Conservation (phyloP, 352 stramenopile genomes). For the Phytophthora europaea region DNA sequence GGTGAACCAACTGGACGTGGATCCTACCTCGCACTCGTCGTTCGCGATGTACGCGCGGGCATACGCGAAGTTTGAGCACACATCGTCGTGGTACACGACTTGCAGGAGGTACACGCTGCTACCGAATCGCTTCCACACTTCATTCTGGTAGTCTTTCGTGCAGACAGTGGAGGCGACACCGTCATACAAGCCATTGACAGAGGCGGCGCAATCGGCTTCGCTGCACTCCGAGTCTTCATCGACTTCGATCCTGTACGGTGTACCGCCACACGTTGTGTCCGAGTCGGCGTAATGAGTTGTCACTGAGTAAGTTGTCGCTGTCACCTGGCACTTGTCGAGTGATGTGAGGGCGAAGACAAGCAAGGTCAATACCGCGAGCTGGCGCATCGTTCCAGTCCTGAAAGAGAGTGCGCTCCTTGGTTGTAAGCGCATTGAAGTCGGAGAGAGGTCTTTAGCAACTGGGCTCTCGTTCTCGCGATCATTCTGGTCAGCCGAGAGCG, state of each 20-base stretch:
- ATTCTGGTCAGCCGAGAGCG: not conserved
- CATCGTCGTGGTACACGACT: constrained; percentile 11
- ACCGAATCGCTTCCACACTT: constrained; percentile 11
- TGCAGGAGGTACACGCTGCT: constrained; percentile 11
- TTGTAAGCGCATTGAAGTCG: not conserved
- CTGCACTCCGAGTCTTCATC: constrained; percentile 1
- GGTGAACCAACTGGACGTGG: not conserved
- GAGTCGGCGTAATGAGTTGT: constrained; percentile 3
- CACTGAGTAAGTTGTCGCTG: constrained; percentile 1
- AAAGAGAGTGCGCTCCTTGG: not conserved
- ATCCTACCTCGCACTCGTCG: constrained; percentile 15
- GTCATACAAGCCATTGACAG: constrained; percentile 5
- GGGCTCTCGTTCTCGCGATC: not conserved
- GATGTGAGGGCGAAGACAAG: not conserved
- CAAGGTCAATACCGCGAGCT: not conserved
- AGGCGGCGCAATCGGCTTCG: constrained; percentile 1
- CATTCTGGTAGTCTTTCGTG: constrained; percentile 11
- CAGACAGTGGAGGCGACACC: constrained; percentile 3
- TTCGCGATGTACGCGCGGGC: constrained; percentile 14
- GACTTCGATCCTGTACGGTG: constrained; percentile 10
- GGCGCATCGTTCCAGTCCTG: not conserved
- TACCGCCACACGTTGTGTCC: constrained; percentile 3
- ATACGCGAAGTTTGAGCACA: constrained; percentile 20
- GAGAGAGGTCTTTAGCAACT: not conserved
- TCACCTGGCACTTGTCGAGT: not conserved